Percentiles rank a stretch among this genome's conserved stretches.
Evolutionary conservation across 495 filamentous ascomycete species (phyloP).

Genomic region (Umbilicaria muhlenbergii): DNA sequence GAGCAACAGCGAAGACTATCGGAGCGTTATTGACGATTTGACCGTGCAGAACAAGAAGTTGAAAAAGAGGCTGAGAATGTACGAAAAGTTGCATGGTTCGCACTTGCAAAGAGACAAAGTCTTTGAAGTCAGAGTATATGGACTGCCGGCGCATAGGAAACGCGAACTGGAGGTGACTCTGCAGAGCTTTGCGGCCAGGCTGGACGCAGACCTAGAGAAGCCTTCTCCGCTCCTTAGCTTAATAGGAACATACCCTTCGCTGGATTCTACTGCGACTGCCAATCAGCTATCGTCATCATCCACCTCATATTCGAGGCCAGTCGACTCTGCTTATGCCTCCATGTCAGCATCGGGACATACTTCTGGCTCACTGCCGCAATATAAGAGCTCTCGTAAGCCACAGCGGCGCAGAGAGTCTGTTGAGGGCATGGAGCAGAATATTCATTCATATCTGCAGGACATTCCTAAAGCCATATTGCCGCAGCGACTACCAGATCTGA

Average conservation of each 20-base stretch:
- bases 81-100: conserved; percentile 44
- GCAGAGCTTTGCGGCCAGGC: conserved; percentile 41
- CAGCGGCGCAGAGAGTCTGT: conserved; percentile 8
- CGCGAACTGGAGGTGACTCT: conserved; percentile 58
- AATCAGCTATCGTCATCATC: conserved; percentile 20
- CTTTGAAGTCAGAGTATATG: conserved; percentile 63
- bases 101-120: conserved; percentile 49
- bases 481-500: conserved; percentile 30
- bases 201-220: background rate
- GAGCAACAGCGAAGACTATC: conserved; percentile 40
- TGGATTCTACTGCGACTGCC: background rate
- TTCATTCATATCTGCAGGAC: conserved; percentile 43
- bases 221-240: background rate
- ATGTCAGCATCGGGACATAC: conserved; percentile 40
- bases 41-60: conserved; percentile 56
- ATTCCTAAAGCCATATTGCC: conserved; percentile 45
- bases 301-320: conserved; percentile 34
- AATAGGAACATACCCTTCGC: background rate
- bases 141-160: conserved; percentile 47
- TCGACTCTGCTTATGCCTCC: conserved; percentile 64
- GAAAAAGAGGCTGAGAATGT: conserved; percentile 50
- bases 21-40: conserved; percentile 57
- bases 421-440: conserved; percentile 27
- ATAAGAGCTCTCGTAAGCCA: background rate
- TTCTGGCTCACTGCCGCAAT: background rate